Conservation (phyloP, 768 basidiomycete species). For the Clathrus columnatus region DNA sequence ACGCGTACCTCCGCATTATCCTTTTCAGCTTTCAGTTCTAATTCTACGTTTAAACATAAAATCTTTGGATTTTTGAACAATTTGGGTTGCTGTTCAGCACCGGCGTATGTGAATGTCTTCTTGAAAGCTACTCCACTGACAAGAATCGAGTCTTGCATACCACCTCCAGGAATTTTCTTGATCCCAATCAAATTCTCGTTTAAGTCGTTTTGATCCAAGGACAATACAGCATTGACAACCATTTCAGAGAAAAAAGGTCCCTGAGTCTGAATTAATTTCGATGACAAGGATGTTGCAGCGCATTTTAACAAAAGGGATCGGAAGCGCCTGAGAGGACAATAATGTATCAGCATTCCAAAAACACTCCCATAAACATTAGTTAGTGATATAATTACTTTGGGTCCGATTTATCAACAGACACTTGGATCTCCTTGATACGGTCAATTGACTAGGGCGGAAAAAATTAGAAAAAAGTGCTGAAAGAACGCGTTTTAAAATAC, state of each 20-base stretch:
- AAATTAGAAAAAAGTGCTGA: not conserved
- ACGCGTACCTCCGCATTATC: conserved; percentile 99
- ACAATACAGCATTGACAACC: conserved; percentile 96
- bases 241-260: conserved; percentile 98
- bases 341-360: conserved; percentile 8
- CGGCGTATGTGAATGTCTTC: conserved; percentile 98
- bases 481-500: conserved; percentile 36
- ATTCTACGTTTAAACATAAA: conserved; percentile 91
- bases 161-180: conserved; percentile 96
- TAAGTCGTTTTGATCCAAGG: conserved; percentile 85
- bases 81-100: conserved; percentile 98
- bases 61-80: conserved; percentile 82
- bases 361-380: conserved; percentile 1
- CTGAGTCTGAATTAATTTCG: conserved; percentile 96
- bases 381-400: too few relatives aligned
- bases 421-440: conserved; percentile 82
- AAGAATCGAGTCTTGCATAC: conserved; percentile 91
- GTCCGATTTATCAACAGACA: conserved; percentile 82
- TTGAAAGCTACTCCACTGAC: conserved; percentile 94
- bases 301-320: conserved; percentile 91
- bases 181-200: conserved; percentile 95
- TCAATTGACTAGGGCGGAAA: conserved; percentile 56
- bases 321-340: conserved; percentile 75
- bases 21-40: conserved; percentile 98
- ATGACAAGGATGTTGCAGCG: conserved; percentile 99